Percentiles rank a stretch among this genome's conserved stretches.
Conservation (phyloP, 75 land plant species). For the Gnetum montanum region DNA sequence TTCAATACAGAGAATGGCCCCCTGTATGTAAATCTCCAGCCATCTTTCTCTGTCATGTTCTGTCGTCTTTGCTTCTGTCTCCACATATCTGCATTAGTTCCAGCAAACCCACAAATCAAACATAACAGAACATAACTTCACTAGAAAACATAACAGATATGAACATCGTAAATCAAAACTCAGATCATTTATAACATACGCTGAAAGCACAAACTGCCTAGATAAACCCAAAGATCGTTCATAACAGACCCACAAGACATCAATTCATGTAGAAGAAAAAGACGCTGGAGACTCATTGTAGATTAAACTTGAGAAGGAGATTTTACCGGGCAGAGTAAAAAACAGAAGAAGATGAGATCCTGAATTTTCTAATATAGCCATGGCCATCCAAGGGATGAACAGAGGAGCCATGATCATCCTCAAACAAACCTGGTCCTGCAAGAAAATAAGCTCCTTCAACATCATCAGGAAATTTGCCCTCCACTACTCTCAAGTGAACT, state of each 20-base stretch:
- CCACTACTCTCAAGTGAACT: constrained; percentile 22
- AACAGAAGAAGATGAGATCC: constrained; percentile 8
- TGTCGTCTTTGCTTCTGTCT: constrained; percentile 59
- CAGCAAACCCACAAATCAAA: too few relatives aligned
- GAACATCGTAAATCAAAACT: too few relatives aligned
- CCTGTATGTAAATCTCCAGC: constrained; percentile 69
- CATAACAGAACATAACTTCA: too few relatives aligned
- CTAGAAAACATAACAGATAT: too few relatives aligned
- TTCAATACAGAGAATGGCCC: constrained; percentile 74
- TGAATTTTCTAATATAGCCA: constrained; percentile 60
- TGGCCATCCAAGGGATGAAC: constrained; percentile 81
- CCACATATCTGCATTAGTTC: constrained; percentile 22
- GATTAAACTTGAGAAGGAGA: not conserved
- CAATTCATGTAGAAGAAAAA: not conserved
- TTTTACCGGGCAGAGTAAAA: constrained; percentile 37
- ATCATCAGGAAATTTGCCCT: constrained; percentile 47
- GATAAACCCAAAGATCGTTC: not conserved
- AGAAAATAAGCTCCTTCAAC: constrained; percentile 67
- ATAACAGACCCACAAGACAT: not conserved
- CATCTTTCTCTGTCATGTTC: constrained; percentile 17
- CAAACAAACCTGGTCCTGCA: constrained; percentile 57
- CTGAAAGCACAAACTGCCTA: not conserved
- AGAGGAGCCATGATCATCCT: constrained; percentile 67
- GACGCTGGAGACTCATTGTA: not conserved
- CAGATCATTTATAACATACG: not conserved